Percentiles rank a stretch among this genome's conserved stretches.
Conservation (phyloP, 345 rosid species). For the Linum lewisii region DNA sequence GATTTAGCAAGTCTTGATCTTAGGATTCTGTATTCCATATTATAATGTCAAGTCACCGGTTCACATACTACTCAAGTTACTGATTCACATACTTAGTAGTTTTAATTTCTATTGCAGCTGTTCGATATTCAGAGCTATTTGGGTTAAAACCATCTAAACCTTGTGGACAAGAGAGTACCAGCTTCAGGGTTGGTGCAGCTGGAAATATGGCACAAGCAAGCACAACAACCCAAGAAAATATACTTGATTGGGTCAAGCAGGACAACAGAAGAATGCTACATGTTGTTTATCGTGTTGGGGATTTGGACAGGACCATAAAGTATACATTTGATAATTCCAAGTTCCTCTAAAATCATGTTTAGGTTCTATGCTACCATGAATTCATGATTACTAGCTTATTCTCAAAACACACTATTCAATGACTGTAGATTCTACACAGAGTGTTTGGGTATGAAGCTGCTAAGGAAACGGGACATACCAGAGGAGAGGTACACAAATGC, state of each 20-base stretch:
- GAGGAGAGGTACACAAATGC: slow-evolving; percentile 97
- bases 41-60: neutral
- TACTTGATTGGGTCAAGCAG: slow-evolving; percentile 29
- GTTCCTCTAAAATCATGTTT: neutral
- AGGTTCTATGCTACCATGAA: neutral
- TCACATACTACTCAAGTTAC: neutral
- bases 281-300: slow-evolving; percentile 97
- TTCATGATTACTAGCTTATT: neutral
- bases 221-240: slow-evolving; percentile 50
- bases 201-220: slow-evolving; percentile 60
- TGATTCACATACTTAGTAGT: neutral
- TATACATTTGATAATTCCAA: slow-evolving; percentile 15
- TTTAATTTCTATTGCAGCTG: slow-evolving; percentile 33
- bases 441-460: slow-evolving; percentile 95
- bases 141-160: slow-evolving; percentile 36
- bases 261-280: slow-evolving; percentile 92
- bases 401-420: slow-evolving; percentile 8
- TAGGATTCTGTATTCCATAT: neutral
- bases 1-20: neutral
- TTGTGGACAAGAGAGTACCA: slow-evolving; percentile 35
- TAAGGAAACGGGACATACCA: slow-evolving; percentile 93
- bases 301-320: slow-evolving; percentile 91
- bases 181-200: slow-evolving; percentile 34
- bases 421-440: slow-evolving; percentile 77
- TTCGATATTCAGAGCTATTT: slow-evolving; percentile 39